Conservation (phyloP, 371 early-diverging fungal species). For the Rhizomucor miehei region DNA sequence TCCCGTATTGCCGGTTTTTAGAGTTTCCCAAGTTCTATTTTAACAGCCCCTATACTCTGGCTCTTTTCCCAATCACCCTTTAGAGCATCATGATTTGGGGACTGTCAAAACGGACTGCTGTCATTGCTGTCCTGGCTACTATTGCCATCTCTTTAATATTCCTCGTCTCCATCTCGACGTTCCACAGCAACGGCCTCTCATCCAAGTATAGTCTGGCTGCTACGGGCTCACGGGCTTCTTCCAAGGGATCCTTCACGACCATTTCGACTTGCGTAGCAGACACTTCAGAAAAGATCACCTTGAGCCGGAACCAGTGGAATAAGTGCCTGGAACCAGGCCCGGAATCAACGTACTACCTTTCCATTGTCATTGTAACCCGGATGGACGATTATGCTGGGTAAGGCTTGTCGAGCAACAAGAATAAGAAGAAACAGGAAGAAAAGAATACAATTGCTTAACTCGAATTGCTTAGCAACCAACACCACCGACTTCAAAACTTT, state of each 20-base stretch:
- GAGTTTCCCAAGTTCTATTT: no score
- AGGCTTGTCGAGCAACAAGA: background rate
- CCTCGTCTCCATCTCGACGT: constrained; percentile 12
- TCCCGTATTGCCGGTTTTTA: no score
- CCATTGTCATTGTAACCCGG: constrained; percentile 45
- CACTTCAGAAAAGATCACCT: constrained; percentile 12
- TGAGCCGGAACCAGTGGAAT: constrained; percentile 26
- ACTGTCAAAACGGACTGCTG: constrained; percentile 17
- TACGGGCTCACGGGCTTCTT: background rate
- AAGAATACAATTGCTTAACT: background rate
- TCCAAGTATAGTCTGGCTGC: background rate
- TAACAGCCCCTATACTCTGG: no score
- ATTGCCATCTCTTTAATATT: constrained; percentile 14
- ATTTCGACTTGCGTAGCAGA: constrained; percentile 11
- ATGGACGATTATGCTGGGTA: constrained; percentile 52
- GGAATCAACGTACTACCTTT: constrained; percentile 23
- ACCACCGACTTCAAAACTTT: constrained; percentile 44
- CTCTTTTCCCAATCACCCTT: no score
- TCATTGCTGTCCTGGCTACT: constrained; percentile 12
- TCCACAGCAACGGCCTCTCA: background rate
- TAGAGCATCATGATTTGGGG: constrained; percentile 11
- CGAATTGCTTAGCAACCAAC: constrained; percentile 26
- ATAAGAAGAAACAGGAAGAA: background rate
- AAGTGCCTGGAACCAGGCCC: constrained; percentile 26
- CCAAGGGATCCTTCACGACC: background rate